Evolutionary conservation across 257 asterid species (phyloP).

Genomic region (Fraxinus pennsylvanica): DNA sequence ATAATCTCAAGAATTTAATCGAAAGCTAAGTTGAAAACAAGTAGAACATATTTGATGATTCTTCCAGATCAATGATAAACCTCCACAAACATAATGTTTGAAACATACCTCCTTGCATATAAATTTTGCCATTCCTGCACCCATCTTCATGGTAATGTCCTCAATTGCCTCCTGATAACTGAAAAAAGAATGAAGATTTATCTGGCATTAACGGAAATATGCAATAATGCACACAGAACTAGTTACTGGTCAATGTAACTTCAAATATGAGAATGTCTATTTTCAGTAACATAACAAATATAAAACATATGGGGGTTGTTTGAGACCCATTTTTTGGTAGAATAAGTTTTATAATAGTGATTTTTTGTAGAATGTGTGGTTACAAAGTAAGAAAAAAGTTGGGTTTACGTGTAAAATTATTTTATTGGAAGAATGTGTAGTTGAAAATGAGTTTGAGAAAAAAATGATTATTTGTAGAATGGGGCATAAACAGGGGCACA

Average conservation of each 20-base stretch:
- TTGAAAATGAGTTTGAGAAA: too few species aligned
- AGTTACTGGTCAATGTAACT: neutral
- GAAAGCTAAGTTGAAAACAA: slow-evolving; percentile 15
- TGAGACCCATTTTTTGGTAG: too few species aligned
- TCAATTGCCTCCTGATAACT: slow-evolving; percentile 95
- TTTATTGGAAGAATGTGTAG: too few species aligned
- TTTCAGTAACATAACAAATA: slow-evolving; percentile 7
- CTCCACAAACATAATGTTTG: slow-evolving; percentile 20
- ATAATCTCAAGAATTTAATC: slow-evolving; percentile 13
- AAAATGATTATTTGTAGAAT: too few species aligned
- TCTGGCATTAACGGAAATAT: too few species aligned
- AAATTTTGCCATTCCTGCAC: slow-evolving; percentile 99
- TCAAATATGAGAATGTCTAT: neutral
- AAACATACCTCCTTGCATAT: slow-evolving; percentile 86
- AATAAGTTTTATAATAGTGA: too few species aligned
- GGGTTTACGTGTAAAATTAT: too few species aligned
- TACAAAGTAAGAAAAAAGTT: too few species aligned
- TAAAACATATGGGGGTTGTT: neutral
- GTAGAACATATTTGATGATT: slow-evolving; percentile 5
- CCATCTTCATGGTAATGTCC: slow-evolving; percentile 97
- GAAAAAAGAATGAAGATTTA: slow-evolving; percentile 14
- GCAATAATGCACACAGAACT: neutral
- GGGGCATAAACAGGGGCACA: too few species aligned
- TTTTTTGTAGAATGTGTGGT: too few species aligned
- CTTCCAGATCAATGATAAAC: slow-evolving; percentile 14